Evolutionary conservation across 169 alveolate species (phyloP).

Genomic region (Cryptosporidium parvum): DNA sequence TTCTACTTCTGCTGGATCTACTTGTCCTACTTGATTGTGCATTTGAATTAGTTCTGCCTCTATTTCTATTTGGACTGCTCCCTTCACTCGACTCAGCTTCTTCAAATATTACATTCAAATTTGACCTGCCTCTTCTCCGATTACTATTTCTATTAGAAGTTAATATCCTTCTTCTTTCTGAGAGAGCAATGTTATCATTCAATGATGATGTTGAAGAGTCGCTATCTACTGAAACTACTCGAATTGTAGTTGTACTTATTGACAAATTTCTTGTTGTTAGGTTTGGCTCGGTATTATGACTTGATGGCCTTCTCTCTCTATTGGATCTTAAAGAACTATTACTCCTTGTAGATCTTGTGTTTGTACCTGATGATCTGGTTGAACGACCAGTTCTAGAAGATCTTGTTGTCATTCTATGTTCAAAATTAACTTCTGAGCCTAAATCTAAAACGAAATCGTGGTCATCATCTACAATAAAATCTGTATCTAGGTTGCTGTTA

Average conservation of each 20-base stretch:
- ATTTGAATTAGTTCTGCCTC: not conserved
- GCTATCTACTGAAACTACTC: slow-evolving; percentile 21
- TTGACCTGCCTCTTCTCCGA: not conserved
- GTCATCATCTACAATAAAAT: slow-evolving; percentile 4
- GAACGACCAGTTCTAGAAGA: slow-evolving; percentile 11
- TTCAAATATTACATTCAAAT: not conserved
- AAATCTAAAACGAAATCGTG: slow-evolving; percentile 29
- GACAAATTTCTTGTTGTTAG: not conserved
- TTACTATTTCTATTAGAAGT: not conserved
- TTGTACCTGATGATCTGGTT: not conserved
- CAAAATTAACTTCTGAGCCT: not conserved
- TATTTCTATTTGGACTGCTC: not conserved
- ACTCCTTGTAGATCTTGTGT: slow-evolving; percentile 12
- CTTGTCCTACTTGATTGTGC: not conserved
- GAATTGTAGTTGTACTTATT: slow-evolving; percentile 9
- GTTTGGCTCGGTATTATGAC: not conserved
- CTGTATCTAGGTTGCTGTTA: slow-evolving; percentile 2
- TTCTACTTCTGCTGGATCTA: not conserved
- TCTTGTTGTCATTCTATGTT: slow-evolving; percentile 18
- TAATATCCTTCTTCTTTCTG: not conserved
- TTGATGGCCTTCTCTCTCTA: not conserved
- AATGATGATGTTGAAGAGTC: slow-evolving; percentile 15
- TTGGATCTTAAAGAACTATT: not conserved
- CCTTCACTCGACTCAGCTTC: not conserved
- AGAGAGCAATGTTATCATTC: not conserved